Evolutionary conservation across 225 moss, liverwort and hornwort genomes (phyloP), one percentile per base, ranked within the genome.

Genomic region (Bryum argenteum): DNA sequence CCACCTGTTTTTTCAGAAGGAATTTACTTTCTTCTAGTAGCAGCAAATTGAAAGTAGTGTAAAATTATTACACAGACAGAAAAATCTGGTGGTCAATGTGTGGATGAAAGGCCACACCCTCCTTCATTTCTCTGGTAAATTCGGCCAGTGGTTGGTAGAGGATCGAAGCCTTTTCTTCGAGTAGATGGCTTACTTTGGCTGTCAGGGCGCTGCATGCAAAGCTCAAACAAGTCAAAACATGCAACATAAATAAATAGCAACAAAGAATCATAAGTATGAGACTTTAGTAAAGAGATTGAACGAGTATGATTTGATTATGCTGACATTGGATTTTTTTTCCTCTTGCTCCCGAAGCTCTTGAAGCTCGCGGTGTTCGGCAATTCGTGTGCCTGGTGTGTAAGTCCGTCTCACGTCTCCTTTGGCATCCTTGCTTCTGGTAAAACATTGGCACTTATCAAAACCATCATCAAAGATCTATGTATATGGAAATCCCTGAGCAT

Each of bases 61-160:
- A 33, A 48, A 7, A 17, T 48, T 48, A 11, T 14, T 6, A 15
- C 17, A 17, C 17, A 8, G 15, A 17, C n/a, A n/a, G n/a, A 16
- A 2, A 16, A 48, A 48, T 13, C 1, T 13, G 6, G 47, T 47
- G 47, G 16, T 48, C 48, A 48, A 48, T 48, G 17, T 17, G 48
- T 48, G 48, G 17, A 8, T 48, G 48, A 6, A 48, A 48, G 16
- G 48, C 48, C 41, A 48, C 16, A 48, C 48, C 48, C 48, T 17
- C 48, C 97, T 80, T 98, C 98, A 79, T 98, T 98, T 71, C 74
- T 94, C 56, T 92, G 94, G 64, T 87, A 94, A 19, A 94, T 85
- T 19, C 92, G 94, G 13, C 89, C 87, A 14, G 76, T 81, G 9
- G 16, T 8, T n/a, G 98, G 94, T 21, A 98, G 24, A 13, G 91